Evolutionary conservation across 2,329 filamentous ascomycete species (phyloP), one percentile per base, ranked within the genome.

Genomic region (Cryphonectria nitschkei): DNA sequence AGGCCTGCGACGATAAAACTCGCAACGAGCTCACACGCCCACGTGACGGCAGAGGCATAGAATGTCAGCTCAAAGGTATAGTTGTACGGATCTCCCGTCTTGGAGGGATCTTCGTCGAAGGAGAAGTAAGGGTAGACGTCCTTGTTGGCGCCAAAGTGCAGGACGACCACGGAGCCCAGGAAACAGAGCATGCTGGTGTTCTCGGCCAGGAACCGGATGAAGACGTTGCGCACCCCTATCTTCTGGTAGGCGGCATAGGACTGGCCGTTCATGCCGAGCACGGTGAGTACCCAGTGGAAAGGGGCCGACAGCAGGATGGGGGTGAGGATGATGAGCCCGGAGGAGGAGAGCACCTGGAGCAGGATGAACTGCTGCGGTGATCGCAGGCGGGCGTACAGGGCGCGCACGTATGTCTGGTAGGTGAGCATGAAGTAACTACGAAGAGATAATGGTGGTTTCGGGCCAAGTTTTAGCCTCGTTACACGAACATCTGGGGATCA

Each of bases 391-490:
- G 90, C 90, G 77, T 92, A 92, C 70, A 92, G 80, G 14, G 90
- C 89, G 67, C 90, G 88, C 16, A 92, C 90, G 79, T 92, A 92
- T 5, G 89, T 92, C 79, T 92, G 89, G 79, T 92, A 92, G 7
- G 90, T 92, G 67, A 92, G 80, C 83, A 88, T 88, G 78, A 90
- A 91, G 79, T 90, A 91, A 64, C 86, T 88, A 74, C 46, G 9
- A 39, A 39, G 54, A 43, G 34, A 5, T 11, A 29, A 29, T 11
- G 26, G 11, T 29, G n/a, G 11, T 8, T 39, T 39, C 3, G 37
- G 8, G 9, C 0, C 26, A 26, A 26, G 26, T 43, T 16, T 65
- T 43, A 16, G 29, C 29, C 32, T 76, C 75, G 61, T 32, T 19
- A n/a, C 58, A 43, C 19, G 16, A 16, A 16, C 29, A 7, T 54